Percentiles rank a stretch among this genome's conserved stretches.
Evolutionary conservation across 768 basidiomycete genomes (phyloP).

Genomic region (Auricularia auricula-judae): DNA sequence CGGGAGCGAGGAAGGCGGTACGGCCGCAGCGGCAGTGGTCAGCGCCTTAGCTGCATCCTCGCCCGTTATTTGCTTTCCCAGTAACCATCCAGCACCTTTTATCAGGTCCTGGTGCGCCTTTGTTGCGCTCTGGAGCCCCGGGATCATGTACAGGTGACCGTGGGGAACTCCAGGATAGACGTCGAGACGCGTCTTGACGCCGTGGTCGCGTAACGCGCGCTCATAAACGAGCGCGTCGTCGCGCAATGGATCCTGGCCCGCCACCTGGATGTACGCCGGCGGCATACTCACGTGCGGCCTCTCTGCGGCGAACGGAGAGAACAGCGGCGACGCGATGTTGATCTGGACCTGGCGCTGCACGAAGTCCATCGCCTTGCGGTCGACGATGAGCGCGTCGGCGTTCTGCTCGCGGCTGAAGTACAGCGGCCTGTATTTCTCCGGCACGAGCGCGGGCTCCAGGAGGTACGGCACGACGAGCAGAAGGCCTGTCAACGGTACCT

Average conservation of each 20-base stretch:
- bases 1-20: too few relatives aligned
- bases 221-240: conserved; percentile 20
- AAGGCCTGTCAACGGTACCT: conserved; percentile 13
- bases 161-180: conserved; percentile 18
- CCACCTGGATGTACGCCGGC: conserved; percentile 15
- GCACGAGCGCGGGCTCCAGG: conserved; percentile 12
- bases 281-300: conserved; percentile 13
- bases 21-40: too few relatives aligned
- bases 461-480: conserved; percentile 13
- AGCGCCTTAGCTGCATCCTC: too few relatives aligned
- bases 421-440: conserved; percentile 13
- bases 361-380: background rate
- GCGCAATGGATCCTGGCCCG: conserved; percentile 16
- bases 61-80: background rate
- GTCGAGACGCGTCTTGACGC: conserved; percentile 14
- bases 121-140: conserved; percentile 4
- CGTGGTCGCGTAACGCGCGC: conserved; percentile 12
- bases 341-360: background rate
- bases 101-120: conserved; percentile 11
- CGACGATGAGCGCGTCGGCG: conserved; percentile 11
- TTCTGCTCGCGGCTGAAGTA: conserved; percentile 14
- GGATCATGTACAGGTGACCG: conserved; percentile 10
- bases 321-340: conserved; percentile 12
- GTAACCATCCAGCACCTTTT: conserved; percentile 14
- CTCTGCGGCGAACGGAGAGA: conserved; percentile 1